These are phyloP conservation scores for Vickermania spadyakhi DNA, from an alignment of 208 protist genomes.

Conservation along the genomic window DNA sequence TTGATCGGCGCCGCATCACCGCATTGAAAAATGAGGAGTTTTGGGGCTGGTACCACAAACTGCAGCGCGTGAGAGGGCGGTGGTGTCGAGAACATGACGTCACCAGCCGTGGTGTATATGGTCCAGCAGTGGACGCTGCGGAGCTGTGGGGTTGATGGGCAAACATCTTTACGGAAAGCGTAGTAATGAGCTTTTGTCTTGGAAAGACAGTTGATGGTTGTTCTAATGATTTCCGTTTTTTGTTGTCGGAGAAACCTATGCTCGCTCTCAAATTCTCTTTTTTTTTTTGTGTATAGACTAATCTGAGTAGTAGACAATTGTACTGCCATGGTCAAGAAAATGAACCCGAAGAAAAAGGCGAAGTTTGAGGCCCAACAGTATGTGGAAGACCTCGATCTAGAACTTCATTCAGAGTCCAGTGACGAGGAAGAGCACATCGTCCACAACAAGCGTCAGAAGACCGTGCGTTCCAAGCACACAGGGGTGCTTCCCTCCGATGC, in stretches of 20 bases:
- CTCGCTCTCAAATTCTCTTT: too few relatives aligned
- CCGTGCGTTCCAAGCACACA: constrained; percentile 6
- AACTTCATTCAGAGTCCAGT: constrained; percentile 19
- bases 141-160: constrained; percentile 78
- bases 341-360: constrained; percentile 20
- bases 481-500: constrained; percentile 69
- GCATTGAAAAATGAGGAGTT: constrained; percentile 75
- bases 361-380: constrained; percentile 25
- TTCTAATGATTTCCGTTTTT: too few relatives aligned
- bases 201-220: too few relatives aligned
- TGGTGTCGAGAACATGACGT: constrained; percentile 88
- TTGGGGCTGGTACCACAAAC: constrained; percentile 89
- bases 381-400: constrained; percentile 75
- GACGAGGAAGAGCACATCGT: constrained; percentile 18
- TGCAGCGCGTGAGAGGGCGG: constrained; percentile 83
- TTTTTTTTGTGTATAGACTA: too few relatives aligned
- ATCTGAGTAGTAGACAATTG: too few relatives aligned
- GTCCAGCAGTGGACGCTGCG: constrained; percentile 83
- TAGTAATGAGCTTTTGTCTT: too few relatives aligned
- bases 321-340: constrained; percentile 39
- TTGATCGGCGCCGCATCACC: constrained; percentile 60
- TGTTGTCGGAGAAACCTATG: too few relatives aligned
- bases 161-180: too few relatives aligned
- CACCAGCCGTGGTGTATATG: constrained; percentile 84
- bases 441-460: constrained; percentile 16